These are phyloP conservation scores for Penicillium antarcticum DNA, from an alignment of 495 filamentous ascomycete genomes.

Conservation along the genomic window DNA sequence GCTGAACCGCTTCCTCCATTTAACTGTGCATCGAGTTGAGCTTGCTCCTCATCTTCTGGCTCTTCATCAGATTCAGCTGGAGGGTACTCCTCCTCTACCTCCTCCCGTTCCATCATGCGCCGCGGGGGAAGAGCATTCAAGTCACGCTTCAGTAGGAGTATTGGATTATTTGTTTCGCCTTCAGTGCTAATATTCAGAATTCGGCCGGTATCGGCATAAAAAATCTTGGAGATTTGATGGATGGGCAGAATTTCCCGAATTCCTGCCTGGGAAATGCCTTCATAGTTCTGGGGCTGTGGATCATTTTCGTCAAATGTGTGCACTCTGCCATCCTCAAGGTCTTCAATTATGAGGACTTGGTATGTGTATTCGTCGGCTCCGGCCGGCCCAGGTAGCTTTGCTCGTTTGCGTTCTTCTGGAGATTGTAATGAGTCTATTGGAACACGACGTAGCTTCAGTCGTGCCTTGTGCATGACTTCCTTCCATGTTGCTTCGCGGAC, in stretches of 20 bases:
- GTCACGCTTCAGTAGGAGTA: conserved; percentile 85
- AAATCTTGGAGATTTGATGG: conserved; percentile 90
- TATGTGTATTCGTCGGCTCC: conserved; percentile 77
- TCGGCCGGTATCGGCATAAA: conserved; percentile 94
- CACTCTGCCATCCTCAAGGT: conserved; percentile 85
- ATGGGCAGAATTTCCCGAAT: conserved; percentile 83
- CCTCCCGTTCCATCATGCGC: conserved; percentile 56
- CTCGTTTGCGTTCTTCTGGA: conserved; percentile 7
- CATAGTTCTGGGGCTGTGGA: conserved; percentile 59
- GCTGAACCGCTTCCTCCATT: conserved; percentile 39
- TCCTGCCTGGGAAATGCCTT: conserved; percentile 70
- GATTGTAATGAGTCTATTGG: conserved; percentile 39
- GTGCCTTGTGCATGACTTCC: conserved; percentile 93
- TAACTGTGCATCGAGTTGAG: conserved; percentile 68
- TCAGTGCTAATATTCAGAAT: conserved; percentile 86
- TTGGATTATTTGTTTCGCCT: conserved; percentile 76
- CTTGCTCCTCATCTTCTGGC: conserved; percentile 51
- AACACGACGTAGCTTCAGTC: conserved; percentile 70
- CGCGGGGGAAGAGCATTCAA: conserved; percentile 68
- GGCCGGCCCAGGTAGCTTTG: conserved; percentile 45
- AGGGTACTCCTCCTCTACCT: conserved; percentile 26
- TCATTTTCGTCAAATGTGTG: conserved; percentile 74
- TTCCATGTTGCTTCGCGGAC: conserved; percentile 87
- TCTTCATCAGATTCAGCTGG: conserved; percentile 22
- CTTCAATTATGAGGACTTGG: conserved; percentile 84